Evolutionary conservation across 768 basidiomycete species (phyloP).

Genomic region (Lenzites betulinus): DNA sequence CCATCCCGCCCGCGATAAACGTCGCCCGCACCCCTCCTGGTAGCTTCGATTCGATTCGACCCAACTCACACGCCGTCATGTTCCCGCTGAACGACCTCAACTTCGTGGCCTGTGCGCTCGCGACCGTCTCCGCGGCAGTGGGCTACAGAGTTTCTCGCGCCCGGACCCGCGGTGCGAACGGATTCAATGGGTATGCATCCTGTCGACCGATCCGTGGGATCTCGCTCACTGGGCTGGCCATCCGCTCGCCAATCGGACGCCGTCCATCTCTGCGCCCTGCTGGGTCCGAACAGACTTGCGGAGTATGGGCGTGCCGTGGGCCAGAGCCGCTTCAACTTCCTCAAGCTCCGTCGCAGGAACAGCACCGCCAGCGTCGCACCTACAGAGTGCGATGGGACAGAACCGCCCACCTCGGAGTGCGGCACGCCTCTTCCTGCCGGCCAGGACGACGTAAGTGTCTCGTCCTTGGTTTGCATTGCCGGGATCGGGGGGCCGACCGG

Average conservation of each 20-base stretch:
- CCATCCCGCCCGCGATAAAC: constrained; percentile 11
- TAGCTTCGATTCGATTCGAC: not conserved
- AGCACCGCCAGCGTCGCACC: constrained; percentile 8
- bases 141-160: constrained; percentile 26
- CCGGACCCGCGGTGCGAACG: constrained; percentile 12
- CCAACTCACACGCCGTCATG: constrained; percentile 14
- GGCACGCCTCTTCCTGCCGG: not conserved
- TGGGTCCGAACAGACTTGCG: not conserved
- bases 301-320: not conserved
- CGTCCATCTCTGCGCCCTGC: not conserved
- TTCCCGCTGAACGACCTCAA: constrained; percentile 31
- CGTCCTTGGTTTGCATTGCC: not conserved
- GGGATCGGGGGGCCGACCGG: no score
- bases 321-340: constrained; percentile 6
- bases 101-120: constrained; percentile 29
- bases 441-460: constrained; percentile 14
- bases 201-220: not conserved
- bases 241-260: not conserved
- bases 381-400: constrained; percentile 9
- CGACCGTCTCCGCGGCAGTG: constrained; percentile 31
- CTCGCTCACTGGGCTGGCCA: not conserved
- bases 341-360: constrained; percentile 14
- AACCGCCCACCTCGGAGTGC: constrained; percentile 2
- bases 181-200: constrained; percentile 6
- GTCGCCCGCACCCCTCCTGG: constrained; percentile 1